phyloP scores from a whole-genome alignment of 2,329 filamentous ascomycete species.

The Pseudogymnoascus sp. region DNA sequence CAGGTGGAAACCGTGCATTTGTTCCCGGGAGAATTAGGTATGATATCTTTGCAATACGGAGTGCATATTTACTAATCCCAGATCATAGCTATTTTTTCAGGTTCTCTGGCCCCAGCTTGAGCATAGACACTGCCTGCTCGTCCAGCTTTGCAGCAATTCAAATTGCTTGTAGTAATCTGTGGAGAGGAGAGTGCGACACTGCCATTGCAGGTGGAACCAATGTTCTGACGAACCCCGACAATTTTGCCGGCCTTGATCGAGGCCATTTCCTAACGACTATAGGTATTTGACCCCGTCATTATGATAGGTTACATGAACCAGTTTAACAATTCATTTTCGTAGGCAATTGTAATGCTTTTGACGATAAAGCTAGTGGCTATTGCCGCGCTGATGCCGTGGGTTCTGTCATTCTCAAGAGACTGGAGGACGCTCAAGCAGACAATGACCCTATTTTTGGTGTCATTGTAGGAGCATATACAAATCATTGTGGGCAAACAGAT shows the following conservation, averaged over 20 bases:
- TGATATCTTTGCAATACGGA: neutral
- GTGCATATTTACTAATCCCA: neutral
- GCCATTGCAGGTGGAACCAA: constrained; percentile 17
- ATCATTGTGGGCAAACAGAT: constrained; percentile 69
- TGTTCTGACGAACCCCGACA: constrained; percentile 17
- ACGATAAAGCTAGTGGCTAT: constrained; percentile 39
- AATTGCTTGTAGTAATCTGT: constrained; percentile 11
- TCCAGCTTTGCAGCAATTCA: constrained; percentile 23
- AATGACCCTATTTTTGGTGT: constrained; percentile 37
- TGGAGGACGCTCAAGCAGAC: constrained; percentile 37
- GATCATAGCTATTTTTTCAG: constrained; percentile 26
- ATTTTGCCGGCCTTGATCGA: constrained; percentile 32
- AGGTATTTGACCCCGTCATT: constrained; percentile 67
- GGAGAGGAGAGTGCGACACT: constrained; percentile 14
- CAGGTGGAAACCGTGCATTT: constrained; percentile 16
- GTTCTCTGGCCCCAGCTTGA: constrained; percentile 28
- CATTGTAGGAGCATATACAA: constrained; percentile 63
- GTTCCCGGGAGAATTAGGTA: constrained; percentile 21
- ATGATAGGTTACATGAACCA: neutral
- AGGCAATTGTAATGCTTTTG: constrained; percentile 38
- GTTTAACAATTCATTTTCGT: neutral
- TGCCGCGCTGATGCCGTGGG: constrained; percentile 39
- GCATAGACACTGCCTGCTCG: constrained; percentile 29
- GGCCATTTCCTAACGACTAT: constrained; percentile 50
- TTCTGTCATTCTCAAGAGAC: constrained; percentile 36